phyloP scores from a whole-genome alignment of 2,329 filamentous ascomycete genomes.

The Cercospora sp. region DNA sequence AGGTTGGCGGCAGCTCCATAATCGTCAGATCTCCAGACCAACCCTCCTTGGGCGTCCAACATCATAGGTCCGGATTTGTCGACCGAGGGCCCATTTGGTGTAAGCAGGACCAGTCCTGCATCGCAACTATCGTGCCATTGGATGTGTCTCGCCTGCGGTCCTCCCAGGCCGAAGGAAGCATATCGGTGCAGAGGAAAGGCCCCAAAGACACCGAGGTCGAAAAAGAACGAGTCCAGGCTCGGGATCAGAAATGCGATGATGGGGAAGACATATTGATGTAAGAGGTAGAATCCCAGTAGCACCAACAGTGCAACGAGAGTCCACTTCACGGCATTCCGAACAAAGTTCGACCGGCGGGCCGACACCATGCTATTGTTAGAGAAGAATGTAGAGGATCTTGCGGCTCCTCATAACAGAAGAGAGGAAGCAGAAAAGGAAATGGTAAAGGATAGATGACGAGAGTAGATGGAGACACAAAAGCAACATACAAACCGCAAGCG shows the following conservation, averaged over 20 bases:
- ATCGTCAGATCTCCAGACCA: conserved; percentile 40
- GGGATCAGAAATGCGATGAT: conserved; percentile 36
- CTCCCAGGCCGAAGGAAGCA: conserved; percentile 33
- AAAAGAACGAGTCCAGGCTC: conserved; percentile 33
- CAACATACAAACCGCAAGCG: not conserved
- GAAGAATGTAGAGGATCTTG: not conserved
- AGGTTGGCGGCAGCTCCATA: conserved; percentile 37
- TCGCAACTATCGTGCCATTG: conserved; percentile 39
- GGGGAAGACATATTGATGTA: conserved; percentile 36
- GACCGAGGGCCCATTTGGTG: conserved; percentile 36
- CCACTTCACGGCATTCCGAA: conserved; percentile 20
- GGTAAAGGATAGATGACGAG: not conserved
- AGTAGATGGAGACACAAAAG: not conserved
- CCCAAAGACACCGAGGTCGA: conserved; percentile 39
- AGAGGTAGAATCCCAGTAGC: conserved; percentile 25
- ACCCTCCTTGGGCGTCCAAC: conserved; percentile 37
- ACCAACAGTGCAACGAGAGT: conserved; percentile 8
- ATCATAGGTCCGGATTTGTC: conserved; percentile 40
- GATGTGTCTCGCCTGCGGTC: conserved; percentile 32
- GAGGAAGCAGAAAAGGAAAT: not conserved
- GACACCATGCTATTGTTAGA: conserved; percentile 21
- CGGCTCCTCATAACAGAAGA: not conserved
- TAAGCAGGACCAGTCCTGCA: conserved; percentile 34
- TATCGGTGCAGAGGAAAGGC: conserved; percentile 34
- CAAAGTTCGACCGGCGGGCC: conserved; percentile 17